Conservation (phyloP, 176 grass and related monocot species). For the Oryza australiensis region DNA sequence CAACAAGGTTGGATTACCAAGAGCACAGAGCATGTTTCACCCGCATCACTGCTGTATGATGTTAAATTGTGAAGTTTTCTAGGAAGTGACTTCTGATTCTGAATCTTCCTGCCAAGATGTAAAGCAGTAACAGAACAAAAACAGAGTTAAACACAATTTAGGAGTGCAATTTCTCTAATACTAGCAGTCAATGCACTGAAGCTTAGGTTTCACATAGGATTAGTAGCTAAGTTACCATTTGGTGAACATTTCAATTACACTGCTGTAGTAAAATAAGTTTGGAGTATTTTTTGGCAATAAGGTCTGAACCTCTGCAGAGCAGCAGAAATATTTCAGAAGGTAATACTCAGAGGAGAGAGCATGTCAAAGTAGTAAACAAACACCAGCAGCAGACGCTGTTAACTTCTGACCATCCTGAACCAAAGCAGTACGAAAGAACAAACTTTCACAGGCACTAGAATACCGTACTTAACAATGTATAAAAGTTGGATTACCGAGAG, state of each 20-base stretch:
- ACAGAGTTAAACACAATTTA: not conserved
- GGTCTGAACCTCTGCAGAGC: constrained; percentile 17
- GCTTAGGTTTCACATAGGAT: no score
- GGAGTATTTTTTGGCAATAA: not conserved
- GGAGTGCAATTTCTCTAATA: not conserved
- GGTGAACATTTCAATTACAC: not conserved
- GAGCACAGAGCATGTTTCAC: constrained; percentile 39
- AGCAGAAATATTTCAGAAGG: constrained; percentile 38
- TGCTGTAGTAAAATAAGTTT: not conserved
- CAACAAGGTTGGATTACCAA: constrained; percentile 44
- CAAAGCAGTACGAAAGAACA: constrained; percentile 50
- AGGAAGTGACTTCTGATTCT: constrained; percentile 1
- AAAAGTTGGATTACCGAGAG: constrained; percentile 34
- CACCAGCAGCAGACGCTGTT: constrained; percentile 41
- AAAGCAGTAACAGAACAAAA: not conserved
- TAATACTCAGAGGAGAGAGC: constrained; percentile 29
- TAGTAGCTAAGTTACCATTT: not conserved
- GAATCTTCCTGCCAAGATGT: not conserved
- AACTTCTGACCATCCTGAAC: constrained; percentile 37
- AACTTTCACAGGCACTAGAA: constrained; percentile 52
- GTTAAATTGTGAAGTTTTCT: not conserved
- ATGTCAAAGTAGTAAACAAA: constrained; percentile 50
- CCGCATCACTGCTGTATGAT: constrained; percentile 29
- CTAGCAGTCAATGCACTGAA: no score
- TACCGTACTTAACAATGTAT: constrained; percentile 41